These are phyloP conservation scores for Lycium barbarum DNA, from an alignment of 257 asterid genomes.

Conservation along the genomic window DNA sequence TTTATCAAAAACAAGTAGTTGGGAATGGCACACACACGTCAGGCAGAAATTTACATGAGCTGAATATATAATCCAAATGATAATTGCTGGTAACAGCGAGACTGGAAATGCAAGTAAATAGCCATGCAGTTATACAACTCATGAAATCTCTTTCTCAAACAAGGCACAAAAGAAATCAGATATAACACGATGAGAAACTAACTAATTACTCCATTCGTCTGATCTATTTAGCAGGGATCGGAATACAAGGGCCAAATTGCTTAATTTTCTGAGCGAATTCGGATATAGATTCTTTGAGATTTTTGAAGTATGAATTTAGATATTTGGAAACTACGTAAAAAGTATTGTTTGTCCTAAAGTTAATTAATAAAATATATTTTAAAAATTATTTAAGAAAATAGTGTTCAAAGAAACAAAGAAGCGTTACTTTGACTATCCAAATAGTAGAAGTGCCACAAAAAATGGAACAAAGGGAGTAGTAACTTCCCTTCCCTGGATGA, in stretches of 20 bases:
- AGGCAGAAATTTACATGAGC: slow-evolving; percentile 10
- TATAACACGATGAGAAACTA: slow-evolving; percentile 12
- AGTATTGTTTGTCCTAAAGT: neutral
- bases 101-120: neutral
- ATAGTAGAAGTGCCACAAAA: neutral
- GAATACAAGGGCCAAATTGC: slow-evolving; percentile 1
- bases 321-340: neutral
- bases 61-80: neutral
- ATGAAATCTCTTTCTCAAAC: neutral
- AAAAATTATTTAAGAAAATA: neutral
- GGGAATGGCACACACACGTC: neutral
- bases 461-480: neutral
- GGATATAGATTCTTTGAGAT: slow-evolving; percentile 6
- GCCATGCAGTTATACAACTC: neutral
- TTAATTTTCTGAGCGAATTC: neutral
- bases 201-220: slow-evolving; percentile 6
- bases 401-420: neutral
- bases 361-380: neutral
- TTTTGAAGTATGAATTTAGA: neutral
- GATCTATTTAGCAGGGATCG: neutral
- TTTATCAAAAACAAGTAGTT: slow-evolving; percentile 36
- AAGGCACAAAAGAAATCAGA: slow-evolving; percentile 24
- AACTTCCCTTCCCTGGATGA: slow-evolving; percentile 3
- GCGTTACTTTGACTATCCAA: neutral
- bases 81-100: neutral